Percentiles rank a stretch among this genome's conserved stretches.
Conservation (phyloP, 176 grass and related monocot species). For the Otatea glauca region DNA sequence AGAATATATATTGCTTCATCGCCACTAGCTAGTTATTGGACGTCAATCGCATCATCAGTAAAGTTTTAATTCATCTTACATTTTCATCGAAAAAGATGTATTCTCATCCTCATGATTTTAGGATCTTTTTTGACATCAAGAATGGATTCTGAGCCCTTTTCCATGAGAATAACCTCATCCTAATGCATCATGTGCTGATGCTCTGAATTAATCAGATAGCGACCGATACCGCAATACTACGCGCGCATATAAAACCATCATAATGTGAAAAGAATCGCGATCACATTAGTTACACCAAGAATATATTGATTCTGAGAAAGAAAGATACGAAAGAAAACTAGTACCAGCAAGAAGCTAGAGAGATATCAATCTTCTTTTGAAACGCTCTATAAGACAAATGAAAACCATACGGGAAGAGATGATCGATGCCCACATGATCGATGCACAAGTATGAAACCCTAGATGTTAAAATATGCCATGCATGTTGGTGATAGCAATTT, state of each 20-base stretch:
- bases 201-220: conserved; percentile 13
- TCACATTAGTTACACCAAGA: background rate
- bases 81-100: conserved; percentile 17
- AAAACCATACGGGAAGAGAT: background rate
- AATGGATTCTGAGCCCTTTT: conserved; percentile 15
- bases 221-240: background rate
- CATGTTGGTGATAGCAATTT: background rate
- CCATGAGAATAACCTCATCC: conserved; percentile 33
- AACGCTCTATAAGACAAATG: background rate
- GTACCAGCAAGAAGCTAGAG: background rate
- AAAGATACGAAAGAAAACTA: background rate
- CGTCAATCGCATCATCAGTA: background rate
- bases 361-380: background rate
- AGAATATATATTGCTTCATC: background rate
- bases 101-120: conserved; percentile 7
- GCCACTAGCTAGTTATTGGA: background rate
- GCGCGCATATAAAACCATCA: background rate
- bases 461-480: background rate
- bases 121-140: background rate
- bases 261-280: background rate
- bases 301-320: background rate
- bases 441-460: background rate
- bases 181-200: conserved; percentile 26
- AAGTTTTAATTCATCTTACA: background rate
- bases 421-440: background rate